Evolutionary conservation across 1,284 basidiomycete species (phyloP).

Genomic region (Apiotrichum domesticum): DNA sequence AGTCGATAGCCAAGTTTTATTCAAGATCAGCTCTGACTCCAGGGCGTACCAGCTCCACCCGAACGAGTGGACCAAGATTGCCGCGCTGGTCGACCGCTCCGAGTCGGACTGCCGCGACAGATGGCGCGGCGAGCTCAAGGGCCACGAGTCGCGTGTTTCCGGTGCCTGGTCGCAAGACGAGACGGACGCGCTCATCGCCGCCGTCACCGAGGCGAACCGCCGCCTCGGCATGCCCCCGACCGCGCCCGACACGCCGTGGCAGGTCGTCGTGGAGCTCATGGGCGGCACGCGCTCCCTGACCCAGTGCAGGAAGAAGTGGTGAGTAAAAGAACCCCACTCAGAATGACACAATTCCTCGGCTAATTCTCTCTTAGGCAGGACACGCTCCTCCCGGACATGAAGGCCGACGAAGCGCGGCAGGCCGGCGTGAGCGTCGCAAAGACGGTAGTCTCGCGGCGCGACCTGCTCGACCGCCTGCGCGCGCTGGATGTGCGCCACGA

Average conservation of each 20-base stretch:
- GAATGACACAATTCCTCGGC: too few relatives aligned
- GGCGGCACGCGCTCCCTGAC: conserved; percentile 20
- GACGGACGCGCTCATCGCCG: conserved; percentile 13
- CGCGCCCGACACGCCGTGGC: conserved; percentile 27
- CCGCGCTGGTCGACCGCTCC: conserved; percentile 29
- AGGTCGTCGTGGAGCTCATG: conserved; percentile 24
- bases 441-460: background rate
- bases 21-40: background rate
- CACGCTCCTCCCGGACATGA: conserved; percentile 5
- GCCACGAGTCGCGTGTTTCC: conserved; percentile 10
- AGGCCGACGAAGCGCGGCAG: background rate
- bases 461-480: conserved; percentile 8
- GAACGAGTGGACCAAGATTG: conserved; percentile 35
- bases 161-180: conserved; percentile 27
- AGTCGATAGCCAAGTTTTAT: background rate
- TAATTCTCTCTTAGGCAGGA: conserved; percentile 5
- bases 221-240: conserved; percentile 18
- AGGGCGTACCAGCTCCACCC: conserved; percentile 31
- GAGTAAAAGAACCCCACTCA: background rate
- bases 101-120: conserved; percentile 36
- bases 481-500: conserved; percentile 3
- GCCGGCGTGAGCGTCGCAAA: background rate
- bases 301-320: conserved; percentile 34
- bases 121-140: conserved; percentile 27
- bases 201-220: conserved; percentile 20